Base-by-base conservation (phyloP, 1,284 basidiomycete genomes). In the Limonomyces culmigenus region DNA sequence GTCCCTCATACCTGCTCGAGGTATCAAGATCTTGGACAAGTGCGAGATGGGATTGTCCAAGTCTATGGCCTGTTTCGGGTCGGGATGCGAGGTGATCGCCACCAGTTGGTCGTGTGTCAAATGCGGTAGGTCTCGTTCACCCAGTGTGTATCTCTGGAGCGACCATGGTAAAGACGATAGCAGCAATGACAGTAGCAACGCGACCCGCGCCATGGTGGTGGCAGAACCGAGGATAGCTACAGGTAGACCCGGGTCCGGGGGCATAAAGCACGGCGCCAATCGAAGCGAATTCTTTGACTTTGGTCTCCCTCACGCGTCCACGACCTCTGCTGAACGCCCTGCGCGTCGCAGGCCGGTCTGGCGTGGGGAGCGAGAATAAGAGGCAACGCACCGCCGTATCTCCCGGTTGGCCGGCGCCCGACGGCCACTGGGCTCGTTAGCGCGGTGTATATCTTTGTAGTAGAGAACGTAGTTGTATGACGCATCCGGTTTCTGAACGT, bases 1-100 rank as follows among this genome's bases (percentile, higher is more conserved):
- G 19, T n/a, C 21, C 20, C 17, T 65, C 78, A 44, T 55, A 87
- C 85, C 67, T 32, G 74, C 60, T 47, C 88, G 65, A 14, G 88
- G 88, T 40, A 92, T 83, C 32, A 92, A 59, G 19, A 92, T 71
- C 47, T 73, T 77, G 3, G 75, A 76, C 37, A 92, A 48, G 56
- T 92, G 87, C 4, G 81, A 85, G 19, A 56, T 46, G 0, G 74
- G 67, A 45, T 77, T 65, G 15, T 55, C 54, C 3, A 70, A 65
- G 54, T 86, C 73, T 32, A 86, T 46, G 44, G 72, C 76, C 49
- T 65, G 68, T 19, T 70, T 50, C 19, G 79, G 77, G 50, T 86
- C 76, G 11, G 62, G 62, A 13, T 60, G 55, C 5, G 60, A 56
- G 11, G 70, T 59, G 21, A 85, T 59, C 12, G 59, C 51, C 13